These are phyloP conservation scores for Beauveria brongniartii DNA, from an alignment of 2,329 filamentous ascomycete genomes.

Conservation along the genomic window DNA sequence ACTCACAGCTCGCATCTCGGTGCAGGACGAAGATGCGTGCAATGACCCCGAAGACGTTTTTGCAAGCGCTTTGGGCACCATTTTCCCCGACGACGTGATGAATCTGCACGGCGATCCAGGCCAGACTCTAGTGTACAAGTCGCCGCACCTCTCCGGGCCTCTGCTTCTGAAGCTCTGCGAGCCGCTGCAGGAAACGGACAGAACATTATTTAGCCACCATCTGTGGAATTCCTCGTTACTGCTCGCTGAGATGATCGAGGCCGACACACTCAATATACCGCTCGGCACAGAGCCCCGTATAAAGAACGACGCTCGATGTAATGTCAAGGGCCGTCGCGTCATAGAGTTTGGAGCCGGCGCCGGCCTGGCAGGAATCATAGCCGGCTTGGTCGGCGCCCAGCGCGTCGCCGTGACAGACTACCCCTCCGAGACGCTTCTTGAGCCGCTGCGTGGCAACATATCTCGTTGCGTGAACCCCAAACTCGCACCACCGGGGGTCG, in stretches of 20 bases:
- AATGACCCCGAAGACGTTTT: slow-evolving; percentile 48
- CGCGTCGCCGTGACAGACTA: slow-evolving; percentile 55
- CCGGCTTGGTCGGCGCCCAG: slow-evolving; percentile 32
- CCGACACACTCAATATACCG: slow-evolving; percentile 25
- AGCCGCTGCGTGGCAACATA: slow-evolving; percentile 49
- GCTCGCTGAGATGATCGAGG: slow-evolving; percentile 42
- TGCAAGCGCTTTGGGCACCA: slow-evolving; percentile 42
- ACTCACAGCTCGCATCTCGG: slow-evolving; percentile 20
- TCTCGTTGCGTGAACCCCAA: slow-evolving; percentile 33
- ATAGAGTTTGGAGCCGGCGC: slow-evolving; percentile 59
- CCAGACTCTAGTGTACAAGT: slow-evolving; percentile 46
- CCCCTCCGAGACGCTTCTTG: slow-evolving; percentile 48
- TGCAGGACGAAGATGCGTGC: slow-evolving; percentile 20
- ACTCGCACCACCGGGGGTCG: slow-evolving; percentile 18
- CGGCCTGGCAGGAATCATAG: slow-evolving; percentile 38
- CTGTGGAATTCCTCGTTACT: slow-evolving; percentile 55
- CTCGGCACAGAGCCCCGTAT: background rate
- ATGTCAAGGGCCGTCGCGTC: slow-evolving; percentile 39
- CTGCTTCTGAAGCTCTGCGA: slow-evolving; percentile 33
- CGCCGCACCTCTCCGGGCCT: slow-evolving; percentile 33
- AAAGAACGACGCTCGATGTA: slow-evolving; percentile 22
- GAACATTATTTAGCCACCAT: slow-evolving; percentile 57
- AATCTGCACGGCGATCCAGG: slow-evolving; percentile 53
- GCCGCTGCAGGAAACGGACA: slow-evolving; percentile 39
- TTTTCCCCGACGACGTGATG: slow-evolving; percentile 55